Conservation (phyloP, 176 grass and related monocot species). For the Cymbopogon citratus region DNA sequence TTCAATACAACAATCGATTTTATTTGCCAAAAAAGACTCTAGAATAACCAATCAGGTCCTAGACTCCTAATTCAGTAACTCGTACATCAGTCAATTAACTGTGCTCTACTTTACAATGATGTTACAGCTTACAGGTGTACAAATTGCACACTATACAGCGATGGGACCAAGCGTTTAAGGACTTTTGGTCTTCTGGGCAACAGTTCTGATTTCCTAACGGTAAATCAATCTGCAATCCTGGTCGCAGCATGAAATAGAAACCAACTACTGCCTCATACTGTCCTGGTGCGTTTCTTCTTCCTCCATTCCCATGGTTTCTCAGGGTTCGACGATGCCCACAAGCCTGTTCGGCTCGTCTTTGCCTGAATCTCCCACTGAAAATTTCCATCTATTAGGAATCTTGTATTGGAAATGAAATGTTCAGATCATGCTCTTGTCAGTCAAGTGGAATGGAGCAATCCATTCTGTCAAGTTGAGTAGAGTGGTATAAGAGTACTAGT, state of each 20-base stretch:
- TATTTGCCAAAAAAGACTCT: neutral
- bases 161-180: neutral
- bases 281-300: slow-evolving; percentile 31
- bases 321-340: slow-evolving; percentile 53
- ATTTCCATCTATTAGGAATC: slow-evolving; percentile 10
- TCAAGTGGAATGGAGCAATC: neutral
- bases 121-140: neutral
- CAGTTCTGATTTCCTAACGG: neutral
- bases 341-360: slow-evolving; percentile 22
- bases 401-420: neutral
- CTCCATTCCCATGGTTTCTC: slow-evolving; percentile 93
- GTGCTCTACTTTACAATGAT: neutral
- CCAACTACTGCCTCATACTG: neutral
- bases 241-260: neutral
- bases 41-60: neutral
- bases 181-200: neutral
- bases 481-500: neutral
- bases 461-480: neutral
- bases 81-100: neutral
- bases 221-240: neutral
- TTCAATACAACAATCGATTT: neutral
- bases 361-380: slow-evolving; percentile 85
- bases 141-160: neutral
- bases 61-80: neutral
- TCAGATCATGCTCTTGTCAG: neutral